A percentile compares a stretch with the other conserved stretches of the same genome.
Conservation (phyloP, 331 rosid species). For the Stylosanthes scabra region DNA sequence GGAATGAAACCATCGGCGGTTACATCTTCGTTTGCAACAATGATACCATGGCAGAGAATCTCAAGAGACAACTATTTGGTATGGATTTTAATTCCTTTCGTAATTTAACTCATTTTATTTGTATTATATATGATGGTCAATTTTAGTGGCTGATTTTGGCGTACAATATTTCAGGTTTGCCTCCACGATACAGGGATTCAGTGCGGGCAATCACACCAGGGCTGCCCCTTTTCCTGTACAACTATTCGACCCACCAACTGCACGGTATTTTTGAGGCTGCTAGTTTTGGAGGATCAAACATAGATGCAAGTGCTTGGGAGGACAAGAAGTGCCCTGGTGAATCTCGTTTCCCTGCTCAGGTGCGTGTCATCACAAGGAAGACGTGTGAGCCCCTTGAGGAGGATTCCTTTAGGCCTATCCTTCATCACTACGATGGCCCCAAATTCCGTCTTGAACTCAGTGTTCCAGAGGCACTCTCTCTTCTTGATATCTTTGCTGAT, state of each 20-base stretch:
- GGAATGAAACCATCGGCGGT: conserved; percentile 89
- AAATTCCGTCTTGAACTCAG: conserved; percentile 89
- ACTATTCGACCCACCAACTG: too few species aligned
- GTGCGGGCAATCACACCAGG: too few species aligned
- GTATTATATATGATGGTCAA: too few species aligned
- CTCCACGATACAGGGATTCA: too few species aligned
- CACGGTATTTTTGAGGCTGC: conserved; percentile 44
- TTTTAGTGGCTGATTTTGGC: too few species aligned
- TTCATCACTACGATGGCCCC: conserved; percentile 94
- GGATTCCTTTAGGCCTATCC: conserved; percentile 95
- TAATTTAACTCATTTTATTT: too few species aligned
- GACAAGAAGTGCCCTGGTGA: conserved; percentile 88
- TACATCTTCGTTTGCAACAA: conserved; percentile 95
- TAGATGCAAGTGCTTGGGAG: conserved; percentile 93
- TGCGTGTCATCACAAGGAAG: conserved; percentile 73
- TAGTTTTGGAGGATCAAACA: conserved; percentile 88
- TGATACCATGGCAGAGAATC: conserved; percentile 94
- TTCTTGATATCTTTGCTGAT: conserved; percentile 56
- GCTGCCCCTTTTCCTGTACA: too few species aligned
- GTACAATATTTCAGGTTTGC: too few species aligned
- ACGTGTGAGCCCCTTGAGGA: conserved; percentile 84
- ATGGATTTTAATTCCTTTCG: not conserved
- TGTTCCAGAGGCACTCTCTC: conserved; percentile 77
- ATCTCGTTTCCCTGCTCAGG: conserved; percentile 98
- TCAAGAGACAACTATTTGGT: conserved; percentile 90